Base-by-base conservation (phyloP, 768 basidiomycete genomes). In the Hortiboletus campestris region DNA sequence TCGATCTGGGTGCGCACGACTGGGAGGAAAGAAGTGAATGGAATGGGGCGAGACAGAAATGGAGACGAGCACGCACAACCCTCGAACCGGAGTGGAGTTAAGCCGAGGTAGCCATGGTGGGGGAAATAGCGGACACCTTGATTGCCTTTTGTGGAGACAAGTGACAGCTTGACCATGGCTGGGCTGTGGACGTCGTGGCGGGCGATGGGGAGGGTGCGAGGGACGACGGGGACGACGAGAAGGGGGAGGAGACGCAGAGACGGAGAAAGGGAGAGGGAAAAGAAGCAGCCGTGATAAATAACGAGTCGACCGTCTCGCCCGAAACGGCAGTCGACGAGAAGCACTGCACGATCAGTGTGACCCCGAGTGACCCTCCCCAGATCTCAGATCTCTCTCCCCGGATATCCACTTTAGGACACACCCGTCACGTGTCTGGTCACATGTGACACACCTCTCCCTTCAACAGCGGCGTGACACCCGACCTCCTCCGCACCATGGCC, bases 71-170 rank as follows among this genome's bases (percentile, higher is more conserved):
- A 79, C 83, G 62, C 54, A 85, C 86, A 72, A 71, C 91, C 91
- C 74, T 91, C 87, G 64, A 91, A 81, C 64, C 80, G 82, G 73
- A 93, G 76, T 53, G 87, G 84, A 42, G 89, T 91, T 66, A 94
- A 79, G 60, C 89, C 91, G 61, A 93, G 84, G 73, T 84, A 87
- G 67, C 91, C 91, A 51, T 75, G 72, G 77, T 83, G 76, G 47
- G 91, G 91, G 71, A 89, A 93, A 72, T 80, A 86, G 52, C 84
- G 80, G 54, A 82, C 77, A 57, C 82, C 83, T 61, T 83, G 76
- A 71, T 89, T 90, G 64, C 85, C 87, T 76, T 84, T 85, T 58
- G 82, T 71, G 53, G 86, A 86, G 76, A 80, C 70, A 64, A 92
- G 80, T 63, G 78, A 68, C 65, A 91, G 77, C 60, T 83, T 81